Conservation (phyloP, 345 rosid species). For the Boechera retrofracta region DNA sequence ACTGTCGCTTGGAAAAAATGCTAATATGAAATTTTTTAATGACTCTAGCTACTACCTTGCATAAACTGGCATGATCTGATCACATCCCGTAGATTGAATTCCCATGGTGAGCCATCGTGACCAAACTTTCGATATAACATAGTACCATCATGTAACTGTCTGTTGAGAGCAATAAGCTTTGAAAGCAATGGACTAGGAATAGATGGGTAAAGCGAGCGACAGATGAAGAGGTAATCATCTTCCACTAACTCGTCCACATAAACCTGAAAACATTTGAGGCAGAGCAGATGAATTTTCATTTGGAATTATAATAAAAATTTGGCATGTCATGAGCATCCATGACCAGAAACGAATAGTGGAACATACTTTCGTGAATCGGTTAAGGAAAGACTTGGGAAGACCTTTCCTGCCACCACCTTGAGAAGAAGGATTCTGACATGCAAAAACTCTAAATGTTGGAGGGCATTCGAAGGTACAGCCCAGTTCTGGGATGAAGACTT, state of each 20-base stretch:
- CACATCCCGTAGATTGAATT: slow-evolving; percentile 95
- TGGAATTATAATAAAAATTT: not conserved
- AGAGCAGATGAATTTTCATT: slow-evolving; percentile 1
- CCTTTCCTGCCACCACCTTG: slow-evolving; percentile 99
- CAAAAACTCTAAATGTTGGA: slow-evolving; percentile 83
- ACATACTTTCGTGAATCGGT: slow-evolving; percentile 90
- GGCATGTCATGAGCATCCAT: slow-evolving; percentile 17
- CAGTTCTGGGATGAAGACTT: slow-evolving; percentile 94
- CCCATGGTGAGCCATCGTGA: slow-evolving; percentile 97
- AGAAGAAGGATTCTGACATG: slow-evolving; percentile 95
- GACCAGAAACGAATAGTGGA: not conserved
- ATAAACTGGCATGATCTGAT: slow-evolving; percentile 84
- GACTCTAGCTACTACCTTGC: slow-evolving; percentile 57
- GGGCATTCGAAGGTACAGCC: slow-evolving; percentile 82
- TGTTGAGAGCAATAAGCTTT: slow-evolving; percentile 77
- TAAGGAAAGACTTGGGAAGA: slow-evolving; percentile 92
- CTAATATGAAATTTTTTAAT: slow-evolving; percentile 4
- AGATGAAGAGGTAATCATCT: slow-evolving; percentile 81
- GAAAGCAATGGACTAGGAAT: slow-evolving; percentile 68
- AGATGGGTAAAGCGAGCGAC: slow-evolving; percentile 76
- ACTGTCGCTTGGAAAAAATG: slow-evolving; percentile 14
- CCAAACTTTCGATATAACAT: slow-evolving; percentile 75
- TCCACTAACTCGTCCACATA: slow-evolving; percentile 88
- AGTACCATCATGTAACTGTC: slow-evolving; percentile 76
- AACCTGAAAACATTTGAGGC: slow-evolving; percentile 60